These are phyloP conservation scores for Pinus albicaulis DNA, from an alignment of 75 land plant genomes.

Conservation along the genomic window DNA sequence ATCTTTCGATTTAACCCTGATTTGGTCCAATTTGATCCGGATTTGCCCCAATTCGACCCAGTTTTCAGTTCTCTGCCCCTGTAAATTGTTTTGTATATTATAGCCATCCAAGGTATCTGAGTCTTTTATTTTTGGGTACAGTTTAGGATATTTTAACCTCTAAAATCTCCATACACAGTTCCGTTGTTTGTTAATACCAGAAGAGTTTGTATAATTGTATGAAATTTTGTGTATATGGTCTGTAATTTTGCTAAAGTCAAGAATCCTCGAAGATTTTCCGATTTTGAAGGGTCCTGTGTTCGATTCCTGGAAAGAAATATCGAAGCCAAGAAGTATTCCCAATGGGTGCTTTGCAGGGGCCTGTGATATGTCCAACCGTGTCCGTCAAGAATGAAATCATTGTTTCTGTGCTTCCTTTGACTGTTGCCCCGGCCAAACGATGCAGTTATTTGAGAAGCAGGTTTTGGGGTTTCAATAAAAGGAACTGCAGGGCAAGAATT, in stretches of 20 bases:
- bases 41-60: neutral
- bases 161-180: neutral
- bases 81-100: neutral
- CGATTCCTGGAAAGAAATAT: neutral
- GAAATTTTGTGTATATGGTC: neutral
- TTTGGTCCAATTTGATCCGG: neutral
- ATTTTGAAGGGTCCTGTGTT: neutral
- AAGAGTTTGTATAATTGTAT: neutral
- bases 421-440: conserved; percentile 1
- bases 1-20: neutral
- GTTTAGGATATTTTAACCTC: neutral
- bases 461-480: conserved; percentile 19
- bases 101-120: neutral
- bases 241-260: neutral
- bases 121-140: neutral
- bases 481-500: neutral
- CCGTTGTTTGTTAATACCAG: neutral
- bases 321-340: neutral
- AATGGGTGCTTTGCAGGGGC: conserved; percentile 44
- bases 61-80: neutral
- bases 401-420: conserved; percentile 8
- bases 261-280: neutral
- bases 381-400: conserved; percentile 20
- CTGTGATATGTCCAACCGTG: conserved; percentile 40
- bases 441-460: conserved; percentile 16